Conservation (phyloP, 257 asterid genomes). For the Avicennia marina region DNA sequence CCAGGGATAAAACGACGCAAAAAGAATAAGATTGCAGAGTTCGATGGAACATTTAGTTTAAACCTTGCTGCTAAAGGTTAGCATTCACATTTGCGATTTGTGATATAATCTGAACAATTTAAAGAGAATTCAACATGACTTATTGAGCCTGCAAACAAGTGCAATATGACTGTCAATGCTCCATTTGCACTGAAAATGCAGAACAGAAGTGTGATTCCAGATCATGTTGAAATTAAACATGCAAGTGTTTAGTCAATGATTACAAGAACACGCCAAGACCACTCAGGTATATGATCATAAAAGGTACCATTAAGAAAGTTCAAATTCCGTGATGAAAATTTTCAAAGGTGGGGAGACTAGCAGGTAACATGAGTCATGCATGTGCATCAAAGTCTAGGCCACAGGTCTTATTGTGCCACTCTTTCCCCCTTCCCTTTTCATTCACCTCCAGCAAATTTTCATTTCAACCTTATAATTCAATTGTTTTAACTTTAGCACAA, state of each 20-base stretch:
- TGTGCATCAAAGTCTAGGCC: conserved; percentile 12
- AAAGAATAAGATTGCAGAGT: conserved; percentile 5
- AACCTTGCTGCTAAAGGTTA: background rate
- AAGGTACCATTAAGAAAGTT: conserved; percentile 3
- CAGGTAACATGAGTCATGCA: conserved; percentile 15
- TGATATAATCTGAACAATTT: background rate
- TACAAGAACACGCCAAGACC: conserved; percentile 1
- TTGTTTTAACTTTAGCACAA: too few relatives aligned
- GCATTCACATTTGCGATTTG: background rate
- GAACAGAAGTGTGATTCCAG: conserved; percentile 8
- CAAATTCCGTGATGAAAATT: background rate
- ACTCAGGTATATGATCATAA: background rate
- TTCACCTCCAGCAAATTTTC: too few relatives aligned
- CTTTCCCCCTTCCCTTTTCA: too few relatives aligned
- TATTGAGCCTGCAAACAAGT: too few relatives aligned
- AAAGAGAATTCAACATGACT: background rate
- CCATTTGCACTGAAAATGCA: background rate
- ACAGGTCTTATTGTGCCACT: too few relatives aligned
- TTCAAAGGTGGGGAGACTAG: background rate
- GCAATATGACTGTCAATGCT: background rate
- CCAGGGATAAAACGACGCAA: background rate
- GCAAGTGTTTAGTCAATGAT: background rate
- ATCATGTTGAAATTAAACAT: conserved; percentile 4
- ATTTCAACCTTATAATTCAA: too few relatives aligned
- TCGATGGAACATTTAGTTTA: too few relatives aligned